Base-by-base conservation (phyloP, 1,284 basidiomycete genomes). In the Apiotrichum sp. region DNA sequence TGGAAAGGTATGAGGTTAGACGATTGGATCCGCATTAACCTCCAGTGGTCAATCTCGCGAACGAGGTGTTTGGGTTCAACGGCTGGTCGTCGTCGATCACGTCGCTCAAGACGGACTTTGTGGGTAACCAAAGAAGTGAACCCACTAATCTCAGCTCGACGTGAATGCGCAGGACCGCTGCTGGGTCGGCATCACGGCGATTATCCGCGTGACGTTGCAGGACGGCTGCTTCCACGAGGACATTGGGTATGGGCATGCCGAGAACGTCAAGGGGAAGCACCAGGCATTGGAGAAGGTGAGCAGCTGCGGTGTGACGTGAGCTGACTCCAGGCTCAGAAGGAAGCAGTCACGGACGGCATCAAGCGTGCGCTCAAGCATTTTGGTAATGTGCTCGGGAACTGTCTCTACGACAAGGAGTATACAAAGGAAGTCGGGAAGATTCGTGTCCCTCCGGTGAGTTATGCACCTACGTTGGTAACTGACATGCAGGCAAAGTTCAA, bases 31-130 rank as follows among this genome's bases (percentile, higher is more conserved):
- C 10, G 16, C 7, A 10, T 43, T 52, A 45, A 45, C 51, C 4
- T 11, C 10, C 50, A 78, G 86, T 91, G 36, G 92, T 97, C 73
- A 92, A 91, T 66, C 81, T 98, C 31, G 95, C 95, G 1, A 98
- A 98, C 73, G 93, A 98, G 66, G 89, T 98, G 39, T 98, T 98
- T 78, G 95, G 95, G 1, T 97, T 93, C 79, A 93, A 98, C 62
- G 96, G 96, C 9, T 98, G 95, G 95, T 91, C 87, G 52, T 90
- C 92, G 2, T 88, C 79, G 53, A 82, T 98, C 49, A 83, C 89
- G 54, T 87, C 77, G 50, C 76, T 97, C 43, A 85, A 85, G 14
- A 88, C 87, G 4, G 81, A 83, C 65, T 84, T 77, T 67, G 80
- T 82, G 50, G 59, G 78, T 64, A 32, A 10, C 16, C 11, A 14